Base-by-base conservation (phyloP, 2,329 filamentous ascomycete species). In the Chaetomium sp. region DNA sequence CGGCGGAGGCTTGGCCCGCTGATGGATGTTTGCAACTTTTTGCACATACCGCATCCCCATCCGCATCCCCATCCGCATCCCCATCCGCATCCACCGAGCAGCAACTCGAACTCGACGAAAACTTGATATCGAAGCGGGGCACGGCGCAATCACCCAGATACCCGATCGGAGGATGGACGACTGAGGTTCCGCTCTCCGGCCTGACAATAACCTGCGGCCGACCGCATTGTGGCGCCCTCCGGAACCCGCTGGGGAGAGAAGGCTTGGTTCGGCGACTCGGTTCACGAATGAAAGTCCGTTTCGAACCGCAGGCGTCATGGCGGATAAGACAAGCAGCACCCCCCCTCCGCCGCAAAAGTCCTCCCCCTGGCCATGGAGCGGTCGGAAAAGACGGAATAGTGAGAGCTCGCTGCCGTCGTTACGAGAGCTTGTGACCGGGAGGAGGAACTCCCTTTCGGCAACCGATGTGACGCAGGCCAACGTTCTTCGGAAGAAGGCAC, bases 361-460 rank as follows among this genome's bases (percentile, higher is more conserved):
- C 0, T 53, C 68, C 35, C 16, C 35, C 21, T 67, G 66, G 68
- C 62, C 64, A 7, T 68, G 64, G 63, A 63, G 58, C 21, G 51
- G 66, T 21, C 63, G 60, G 38, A 58, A 55, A 19, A 47, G 68
- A 51, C 66, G 68, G 54, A 64, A 66, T 50, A 70, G 67, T 51
- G 68, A 70, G 55, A 67, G 64, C 49, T 63, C 62, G 4, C 13
- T 66, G 29, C 33, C 57, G 38, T 57, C 55, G 8, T 35, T 63
- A 27, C 29, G 53, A 35, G 62, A 65, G 3, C 25, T 63, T 19
- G 50, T 62, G 55, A 67, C 65, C 8, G 62, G 50, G 13, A 54
- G 60, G 64, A 60, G 63, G 42, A 66, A 63, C 49, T 70, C 67
- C 31, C 59, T 69, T 21, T 67, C 67, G n/a, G 42, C 57, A 3